A percentile compares a stretch with the other conserved stretches of the same genome.
phyloP scores from a whole-genome alignment of 2,329 filamentous ascomycete genomes.

The Microsporum canis region DNA sequence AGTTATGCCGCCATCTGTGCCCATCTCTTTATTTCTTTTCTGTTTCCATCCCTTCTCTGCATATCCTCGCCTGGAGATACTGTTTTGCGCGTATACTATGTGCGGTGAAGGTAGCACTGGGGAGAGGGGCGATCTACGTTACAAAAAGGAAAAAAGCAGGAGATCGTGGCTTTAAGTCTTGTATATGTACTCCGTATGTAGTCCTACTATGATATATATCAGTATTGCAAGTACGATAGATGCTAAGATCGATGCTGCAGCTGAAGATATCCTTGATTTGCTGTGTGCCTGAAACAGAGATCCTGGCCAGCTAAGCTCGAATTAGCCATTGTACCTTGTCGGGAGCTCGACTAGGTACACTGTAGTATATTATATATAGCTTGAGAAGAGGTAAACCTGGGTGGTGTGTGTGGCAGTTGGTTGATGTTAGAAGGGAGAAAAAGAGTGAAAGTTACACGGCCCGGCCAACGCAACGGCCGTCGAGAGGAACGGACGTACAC shows the following conservation, averaged over 20 bases:
- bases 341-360: neutral
- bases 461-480: neutral
- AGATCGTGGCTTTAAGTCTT: neutral
- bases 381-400: too few species aligned
- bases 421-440: neutral
- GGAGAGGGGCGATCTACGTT: neutral
- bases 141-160: neutral
- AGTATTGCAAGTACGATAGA: neutral
- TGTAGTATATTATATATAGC: too few species aligned
- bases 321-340: neutral
- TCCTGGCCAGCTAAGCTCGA: neutral
- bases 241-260: neutral
- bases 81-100: neutral
- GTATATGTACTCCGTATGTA: neutral
- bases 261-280: conserved; percentile 1
- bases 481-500: neutral
- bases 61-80: neutral
- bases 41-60: neutral
- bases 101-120: neutral
- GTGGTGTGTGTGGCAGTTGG: neutral
- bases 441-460: neutral
- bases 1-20: too few species aligned
- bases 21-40: neutral
- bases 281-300: conserved; percentile 1
- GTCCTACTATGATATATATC: neutral